Base-by-base conservation (phyloP, 768 basidiomycete species). In the Podaxis mareebaensis region DNA sequence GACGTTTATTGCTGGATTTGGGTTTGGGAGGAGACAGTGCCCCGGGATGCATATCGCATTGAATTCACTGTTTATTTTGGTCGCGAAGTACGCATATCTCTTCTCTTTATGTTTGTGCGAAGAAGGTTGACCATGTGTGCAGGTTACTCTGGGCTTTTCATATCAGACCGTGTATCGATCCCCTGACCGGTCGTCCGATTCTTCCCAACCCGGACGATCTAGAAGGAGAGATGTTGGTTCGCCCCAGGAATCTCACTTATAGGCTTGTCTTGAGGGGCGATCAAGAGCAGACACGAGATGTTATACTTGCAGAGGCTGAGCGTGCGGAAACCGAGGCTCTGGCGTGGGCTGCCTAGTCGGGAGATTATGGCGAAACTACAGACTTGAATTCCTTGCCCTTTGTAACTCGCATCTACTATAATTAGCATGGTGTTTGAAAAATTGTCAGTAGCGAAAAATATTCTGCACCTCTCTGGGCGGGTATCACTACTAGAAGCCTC, bases 1-100 rank as follows among this genome's bases (percentile, higher is more conserved):
- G 15, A 82, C 83, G 17, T 61, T 64, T 1, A 58, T 64, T 5
- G 68, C 71, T 46, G 64, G 60, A 52, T 72, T 73, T 60, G 72
- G 71, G 28, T 73, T 73, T 36, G 72, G 72, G 38, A 63, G 71
- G 4, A 66, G 72, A 7, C 69, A 71, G 24, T 73, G 71, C 40
- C 70, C 72, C 0, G 70, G 72, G 1, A 68, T 72, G 65, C 72
- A 73, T 38, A 64, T 72, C 20, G 72, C 70, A 5, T 62, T 66
- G 48, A 70, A 73, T 48, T 71, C 72, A 0, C 42, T 73, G 13
- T 70, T 69, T 46, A 72, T 72, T 17, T 52, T 70, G 6, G 63
- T 69, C 17, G 54, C 68, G 17, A 66, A 67, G 71, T 70, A 36
- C 20, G 61, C 49, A 28, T 49, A 12, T 17, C 24, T 26, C 36